Base-by-base conservation (phyloP, 2,329 filamentous ascomycete genomes). In the Gnomoniopsis smithogilvyi region DNA sequence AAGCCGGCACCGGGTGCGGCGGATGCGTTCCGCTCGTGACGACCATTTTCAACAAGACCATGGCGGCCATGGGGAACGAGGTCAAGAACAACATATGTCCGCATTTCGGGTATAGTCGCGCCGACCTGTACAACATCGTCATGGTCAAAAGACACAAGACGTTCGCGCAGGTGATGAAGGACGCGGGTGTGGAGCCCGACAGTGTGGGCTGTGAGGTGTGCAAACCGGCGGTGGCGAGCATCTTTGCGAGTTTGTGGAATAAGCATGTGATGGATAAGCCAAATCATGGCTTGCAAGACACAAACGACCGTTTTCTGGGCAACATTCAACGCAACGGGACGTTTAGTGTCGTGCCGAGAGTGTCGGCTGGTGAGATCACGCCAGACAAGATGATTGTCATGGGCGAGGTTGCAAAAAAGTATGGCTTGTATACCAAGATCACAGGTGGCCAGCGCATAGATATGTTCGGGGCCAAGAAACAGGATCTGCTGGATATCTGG, bases 301-400 rank as follows among this genome's bases (percentile, higher is more conserved):
- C 92, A 6, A 96, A 96, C 70, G 93, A 96, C 72, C 82, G 88
- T 48, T 96, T 90, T 72, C 76, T 96, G 52, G 92, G 86, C 54
- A 96, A 96, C 70, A 95, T 96, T 57, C 92, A 96, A 72, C 84
- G 92, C 41, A 92, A 96, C 72, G 92, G 92, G 45, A 96, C 92
- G 0, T 96, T 92, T 73, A 94, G 90, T 1, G 92, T 96, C 12
- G 83, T 96, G 0, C 92, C 92, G 2, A 86, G 92, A 48, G 86
- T 96, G 1, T 82, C 91, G 2, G 92, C 84, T 49, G 92, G 92
- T 61, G 92, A 96, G 73, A 95, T 96, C 68, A 95, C 91, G 0
- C 87, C 92, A 0, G 90, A 95, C 51, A 92, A 91, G 71, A 82
- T 96, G 54, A 89, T 96, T 50, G 83, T 87, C 58, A 92, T 96